A percentile compares a stretch with the other conserved stretches of the same genome.
These are phyloP conservation scores for Helotiales sp. DNA, from an alignment of 2,329 filamentous ascomycete species.

Conservation along the genomic window DNA sequence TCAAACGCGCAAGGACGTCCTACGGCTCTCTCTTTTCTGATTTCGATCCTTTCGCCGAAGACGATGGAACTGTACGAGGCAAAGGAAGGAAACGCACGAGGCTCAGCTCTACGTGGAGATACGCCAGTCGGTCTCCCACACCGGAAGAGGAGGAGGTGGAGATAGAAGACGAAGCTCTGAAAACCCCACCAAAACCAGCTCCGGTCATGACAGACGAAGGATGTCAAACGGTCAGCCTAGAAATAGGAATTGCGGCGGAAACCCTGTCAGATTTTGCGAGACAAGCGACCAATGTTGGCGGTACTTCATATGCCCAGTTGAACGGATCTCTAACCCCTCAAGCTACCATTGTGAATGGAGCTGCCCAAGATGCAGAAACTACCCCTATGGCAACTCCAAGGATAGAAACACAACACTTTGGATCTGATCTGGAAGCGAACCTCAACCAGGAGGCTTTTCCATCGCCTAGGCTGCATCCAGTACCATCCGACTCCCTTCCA, in stretches of 20 bases:
- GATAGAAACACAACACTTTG: background rate
- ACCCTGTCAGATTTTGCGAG: slow-evolving; percentile 22
- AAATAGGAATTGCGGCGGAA: slow-evolving; percentile 26
- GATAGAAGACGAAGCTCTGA: slow-evolving; percentile 8
- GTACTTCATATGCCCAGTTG: slow-evolving; percentile 11
- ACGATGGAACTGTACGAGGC: slow-evolving; percentile 60
- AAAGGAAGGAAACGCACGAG: slow-evolving; percentile 69
- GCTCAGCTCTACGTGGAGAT: slow-evolving; percentile 71
- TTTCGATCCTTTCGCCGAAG: slow-evolving; percentile 67
- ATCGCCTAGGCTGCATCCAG: slow-evolving; percentile 26
- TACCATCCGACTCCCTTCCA: slow-evolving; percentile 30
- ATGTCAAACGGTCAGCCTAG: slow-evolving; percentile 41
- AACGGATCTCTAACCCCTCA: background rate
- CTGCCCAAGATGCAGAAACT: background rate
- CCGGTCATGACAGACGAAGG: slow-evolving; percentile 40
- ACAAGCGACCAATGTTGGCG: slow-evolving; percentile 23
- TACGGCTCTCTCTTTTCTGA: slow-evolving; percentile 64
- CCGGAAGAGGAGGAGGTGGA: slow-evolving; percentile 48
- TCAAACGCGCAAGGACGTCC: slow-evolving; percentile 69
- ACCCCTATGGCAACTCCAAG: background rate
- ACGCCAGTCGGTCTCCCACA: slow-evolving; percentile 69
- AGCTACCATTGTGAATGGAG: background rate
- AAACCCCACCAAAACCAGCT: slow-evolving; percentile 20
- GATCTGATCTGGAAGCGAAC: background rate
- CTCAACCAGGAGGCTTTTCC: slow-evolving; percentile 9